Evolutionary conservation across 2,329 filamentous ascomycete species (phyloP).

Genomic region (Colletotrichum sp.): DNA sequence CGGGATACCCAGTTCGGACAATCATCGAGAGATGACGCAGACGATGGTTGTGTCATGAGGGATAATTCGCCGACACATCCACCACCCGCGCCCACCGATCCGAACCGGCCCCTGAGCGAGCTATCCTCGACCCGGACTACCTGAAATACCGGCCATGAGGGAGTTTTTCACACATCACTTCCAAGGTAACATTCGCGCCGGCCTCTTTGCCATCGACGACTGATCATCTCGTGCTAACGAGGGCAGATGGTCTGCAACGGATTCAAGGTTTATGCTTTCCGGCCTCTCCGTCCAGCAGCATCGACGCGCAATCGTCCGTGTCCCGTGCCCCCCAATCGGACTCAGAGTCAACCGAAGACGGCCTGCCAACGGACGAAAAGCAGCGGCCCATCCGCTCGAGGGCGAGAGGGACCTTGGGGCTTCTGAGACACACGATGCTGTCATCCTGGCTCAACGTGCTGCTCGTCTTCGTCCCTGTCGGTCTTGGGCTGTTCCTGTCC

Average conservation of each 20-base stretch:
- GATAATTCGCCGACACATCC: not conserved
- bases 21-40: not conserved
- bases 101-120: not conserved
- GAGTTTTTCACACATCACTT: not conserved
- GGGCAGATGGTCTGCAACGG: not conserved
- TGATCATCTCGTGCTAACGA: not conserved
- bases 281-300: not conserved
- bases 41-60: not conserved
- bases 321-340: not conserved
- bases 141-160: not conserved
- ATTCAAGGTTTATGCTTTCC: not conserved
- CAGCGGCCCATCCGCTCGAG: not conserved
- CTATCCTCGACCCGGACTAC: not conserved
- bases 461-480: constrained; percentile 73
- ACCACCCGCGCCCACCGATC: not conserved
- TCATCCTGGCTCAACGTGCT: constrained; percentile 65
- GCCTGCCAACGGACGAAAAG: not conserved
- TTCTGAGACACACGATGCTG: constrained; percentile 25
- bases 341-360: not conserved
- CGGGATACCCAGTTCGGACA: not conserved
- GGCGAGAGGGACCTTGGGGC: no score
- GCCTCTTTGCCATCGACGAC: not conserved
- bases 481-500: constrained; percentile 58
- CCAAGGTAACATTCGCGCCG: not conserved
- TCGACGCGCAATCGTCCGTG: not conserved